Evolutionary conservation across 2,329 filamentous ascomycete species (phyloP).

Genomic region (Dendryphion nanum): DNA sequence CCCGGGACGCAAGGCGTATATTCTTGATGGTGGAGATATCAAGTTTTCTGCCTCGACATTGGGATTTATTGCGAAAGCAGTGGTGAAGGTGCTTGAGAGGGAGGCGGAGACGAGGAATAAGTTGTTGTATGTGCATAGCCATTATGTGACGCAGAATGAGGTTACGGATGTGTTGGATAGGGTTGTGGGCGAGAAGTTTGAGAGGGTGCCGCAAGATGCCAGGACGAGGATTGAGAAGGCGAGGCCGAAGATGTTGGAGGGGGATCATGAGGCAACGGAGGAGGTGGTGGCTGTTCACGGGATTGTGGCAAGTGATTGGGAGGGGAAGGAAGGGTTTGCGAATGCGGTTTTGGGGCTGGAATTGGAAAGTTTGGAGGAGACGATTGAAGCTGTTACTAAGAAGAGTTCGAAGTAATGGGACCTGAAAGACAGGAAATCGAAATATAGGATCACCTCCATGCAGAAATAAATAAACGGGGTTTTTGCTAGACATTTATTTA

Average conservation of each 20-base stretch:
- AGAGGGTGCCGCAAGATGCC: slow-evolving; percentile 43
- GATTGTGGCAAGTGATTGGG: slow-evolving; percentile 35
- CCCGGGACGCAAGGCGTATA: slow-evolving; percentile 49
- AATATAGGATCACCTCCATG: too few species aligned
- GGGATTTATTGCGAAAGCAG: slow-evolving; percentile 52
- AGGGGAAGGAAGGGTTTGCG: slow-evolving; percentile 27
- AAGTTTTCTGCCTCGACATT: slow-evolving; percentile 55
- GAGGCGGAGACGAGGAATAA: slow-evolving; percentile 53
- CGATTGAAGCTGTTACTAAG: slow-evolving; percentile 24
- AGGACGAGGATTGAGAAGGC: slow-evolving; percentile 22
- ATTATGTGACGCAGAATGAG: slow-evolving; percentile 59
- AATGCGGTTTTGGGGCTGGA: slow-evolving; percentile 31
- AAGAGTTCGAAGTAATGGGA: too few species aligned
- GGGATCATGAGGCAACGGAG: slow-evolving; percentile 29
- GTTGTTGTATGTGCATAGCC: slow-evolving; percentile 58
- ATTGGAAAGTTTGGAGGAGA: slow-evolving; percentile 30
- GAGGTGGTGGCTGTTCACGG: slow-evolving; percentile 36
- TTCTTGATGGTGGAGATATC: slow-evolving; percentile 59
- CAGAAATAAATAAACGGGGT: too few species aligned
- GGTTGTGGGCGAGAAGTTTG: slow-evolving; percentile 52
- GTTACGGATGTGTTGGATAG: slow-evolving; percentile 56
- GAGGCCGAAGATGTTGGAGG: slow-evolving; percentile 33
- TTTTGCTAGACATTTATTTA: too few species aligned
- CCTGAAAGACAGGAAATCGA: too few species aligned
- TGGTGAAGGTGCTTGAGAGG: slow-evolving; percentile 50